Conservation (phyloP, 129 eudicot genomes). For the Oenanthe sinensis region DNA sequence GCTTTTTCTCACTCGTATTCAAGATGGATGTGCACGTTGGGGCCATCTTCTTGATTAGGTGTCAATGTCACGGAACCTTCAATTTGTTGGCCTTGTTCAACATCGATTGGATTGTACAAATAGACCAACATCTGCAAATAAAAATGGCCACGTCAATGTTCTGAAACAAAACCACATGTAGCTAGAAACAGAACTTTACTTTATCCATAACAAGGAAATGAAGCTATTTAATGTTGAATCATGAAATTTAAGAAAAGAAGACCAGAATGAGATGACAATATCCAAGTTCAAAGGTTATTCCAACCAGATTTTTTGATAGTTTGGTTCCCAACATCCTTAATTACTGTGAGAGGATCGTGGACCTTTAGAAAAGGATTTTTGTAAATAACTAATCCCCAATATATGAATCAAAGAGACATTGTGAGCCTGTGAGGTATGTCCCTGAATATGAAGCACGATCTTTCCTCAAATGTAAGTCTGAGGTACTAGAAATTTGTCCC, state of each 20-base stretch:
- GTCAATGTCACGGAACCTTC: slow-evolving; percentile 24
- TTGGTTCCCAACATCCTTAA: not conserved
- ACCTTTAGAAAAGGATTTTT: not conserved
- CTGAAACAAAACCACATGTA: no score
- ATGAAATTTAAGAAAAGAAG: not conserved
- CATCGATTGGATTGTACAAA: slow-evolving; percentile 55
- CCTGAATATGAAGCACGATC: not conserved
- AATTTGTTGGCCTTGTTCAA: slow-evolving; percentile 82
- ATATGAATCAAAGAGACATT: not conserved
- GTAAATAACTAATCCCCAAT: not conserved
- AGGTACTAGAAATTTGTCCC: not conserved
- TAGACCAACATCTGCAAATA: slow-evolving; percentile 22
- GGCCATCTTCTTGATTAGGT: not conserved
- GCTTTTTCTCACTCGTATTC: not conserved
- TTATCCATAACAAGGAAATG: not conserved
- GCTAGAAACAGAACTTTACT: not conserved
- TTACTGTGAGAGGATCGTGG: not conserved
- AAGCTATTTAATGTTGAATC: not conserved
- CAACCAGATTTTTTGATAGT: not conserved
- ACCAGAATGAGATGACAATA: not conserved
- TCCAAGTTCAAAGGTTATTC: not conserved
- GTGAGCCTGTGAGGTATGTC: not conserved
- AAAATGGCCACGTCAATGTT: not conserved
- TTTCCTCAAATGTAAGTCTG: not conserved
- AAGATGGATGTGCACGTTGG: not conserved